A percentile compares a stretch with the other conserved stretches of the same genome.
Evolutionary conservation across 768 basidiomycete genomes (phyloP).

Genomic region (Austroboletus festivus): DNA sequence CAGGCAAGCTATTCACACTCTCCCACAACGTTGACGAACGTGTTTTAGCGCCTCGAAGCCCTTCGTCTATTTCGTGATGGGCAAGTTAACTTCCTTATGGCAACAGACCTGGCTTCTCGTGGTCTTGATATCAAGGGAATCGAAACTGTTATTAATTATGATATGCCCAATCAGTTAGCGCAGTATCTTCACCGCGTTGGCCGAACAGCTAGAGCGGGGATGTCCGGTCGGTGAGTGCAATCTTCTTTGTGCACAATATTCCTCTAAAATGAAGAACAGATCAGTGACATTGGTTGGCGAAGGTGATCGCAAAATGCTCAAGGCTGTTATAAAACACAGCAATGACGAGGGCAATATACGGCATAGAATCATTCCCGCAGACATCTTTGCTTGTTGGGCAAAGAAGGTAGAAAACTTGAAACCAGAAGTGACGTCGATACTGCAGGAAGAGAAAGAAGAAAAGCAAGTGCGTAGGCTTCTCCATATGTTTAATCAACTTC

Average conservation of each 20-base stretch:
- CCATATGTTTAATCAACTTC: not conserved
- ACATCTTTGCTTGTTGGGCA: slow-evolving; percentile 67
- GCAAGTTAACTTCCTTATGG: slow-evolving; percentile 87
- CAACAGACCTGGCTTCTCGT: slow-evolving; percentile 92
- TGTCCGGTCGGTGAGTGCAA: slow-evolving; percentile 74
- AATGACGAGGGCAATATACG: slow-evolving; percentile 75
- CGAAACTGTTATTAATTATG: slow-evolving; percentile 97
- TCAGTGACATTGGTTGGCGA: slow-evolving; percentile 96
- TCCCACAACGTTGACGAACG: slow-evolving; percentile 4
- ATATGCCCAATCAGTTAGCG: slow-evolving; percentile 91
- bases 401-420: slow-evolving; percentile 69
- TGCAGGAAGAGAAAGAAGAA: slow-evolving; percentile 94
- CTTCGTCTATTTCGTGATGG: slow-evolving; percentile 87
- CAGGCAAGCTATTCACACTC: slow-evolving; percentile 51
- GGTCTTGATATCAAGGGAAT: slow-evolving; percentile 97
- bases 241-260: not conserved
- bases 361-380: slow-evolving; percentile 82
- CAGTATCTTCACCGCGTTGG: slow-evolving; percentile 98
- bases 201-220: slow-evolving; percentile 93
- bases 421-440: slow-evolving; percentile 70
- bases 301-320: slow-evolving; percentile 93
- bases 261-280: slow-evolving; percentile 37
- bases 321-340: slow-evolving; percentile 90
- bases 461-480: slow-evolving; percentile 60
- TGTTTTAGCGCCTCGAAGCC: slow-evolving; percentile 71